Conservation (phyloP, 257 asterid genomes). For the Pogostemon cablin region DNA sequence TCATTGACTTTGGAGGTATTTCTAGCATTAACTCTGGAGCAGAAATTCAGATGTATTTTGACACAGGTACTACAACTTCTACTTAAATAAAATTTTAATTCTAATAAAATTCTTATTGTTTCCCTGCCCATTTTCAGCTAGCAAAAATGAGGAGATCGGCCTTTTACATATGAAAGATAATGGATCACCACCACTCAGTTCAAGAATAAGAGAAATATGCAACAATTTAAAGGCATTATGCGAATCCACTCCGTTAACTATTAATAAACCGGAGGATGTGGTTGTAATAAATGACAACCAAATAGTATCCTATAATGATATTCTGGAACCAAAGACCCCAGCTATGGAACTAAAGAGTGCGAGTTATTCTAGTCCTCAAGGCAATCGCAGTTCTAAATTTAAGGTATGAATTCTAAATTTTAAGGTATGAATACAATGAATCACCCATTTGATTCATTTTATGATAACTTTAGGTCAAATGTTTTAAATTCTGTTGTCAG, state of each 20-base stretch:
- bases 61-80: conserved; percentile 33
- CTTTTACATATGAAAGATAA: conserved; percentile 28
- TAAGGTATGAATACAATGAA: conserved; percentile 49
- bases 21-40: conserved; percentile 24
- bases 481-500: conserved; percentile 40
- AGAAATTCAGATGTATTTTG: conserved; percentile 17
- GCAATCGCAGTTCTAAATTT: conserved; percentile 56
- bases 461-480: background rate
- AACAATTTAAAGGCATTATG: conserved; percentile 51
- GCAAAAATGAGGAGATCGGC: conserved; percentile 37
- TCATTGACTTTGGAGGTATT: conserved; percentile 30
- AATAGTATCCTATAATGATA: conserved; percentile 32
- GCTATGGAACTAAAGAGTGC: conserved; percentile 35
- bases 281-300: conserved; percentile 35
- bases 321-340: conserved; percentile 76
- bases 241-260: conserved; percentile 57
- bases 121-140: conserved; percentile 34
- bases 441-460: background rate
- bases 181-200: conserved; percentile 71
- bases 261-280: conserved; percentile 42
- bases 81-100: background rate
- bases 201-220: conserved; percentile 56
- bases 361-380: conserved; percentile 55
- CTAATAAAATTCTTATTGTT: conserved; percentile 15
- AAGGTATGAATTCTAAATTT: conserved; percentile 65